Evolutionary conservation across 768 basidiomycete genomes (phyloP), one percentile per base, ranked within the genome.

Genomic region (Neoboletus brunneissimus): DNA sequence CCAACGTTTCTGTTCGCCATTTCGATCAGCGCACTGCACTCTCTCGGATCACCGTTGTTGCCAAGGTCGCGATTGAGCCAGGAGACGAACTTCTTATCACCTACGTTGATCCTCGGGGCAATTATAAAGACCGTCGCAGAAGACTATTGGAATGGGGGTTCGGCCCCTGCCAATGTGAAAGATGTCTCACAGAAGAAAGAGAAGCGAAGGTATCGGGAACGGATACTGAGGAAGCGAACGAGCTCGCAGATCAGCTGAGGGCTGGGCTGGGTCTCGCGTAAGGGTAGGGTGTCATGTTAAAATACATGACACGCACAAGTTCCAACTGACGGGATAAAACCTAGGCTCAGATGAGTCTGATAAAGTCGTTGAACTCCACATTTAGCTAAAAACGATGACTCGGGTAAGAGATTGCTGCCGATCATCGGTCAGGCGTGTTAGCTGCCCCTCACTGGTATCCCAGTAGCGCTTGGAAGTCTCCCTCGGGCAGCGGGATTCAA

Each of bases 1-100:
- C 94, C 0, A 95, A 92, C 69, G 63, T 86, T 47, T 88, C 90
- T 18, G 85, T 89, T 16, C 84, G 88, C 2, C 92, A 92, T 67
- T 72, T 91, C 54, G 86, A 90, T 68, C 80, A 79, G 60, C 83
- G 82, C 48, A 83, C 77, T 2, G 80, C 87, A 2, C 85, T 91
- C 52, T 78, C 86, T 8, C 83, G 90, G 37, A 88, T 96, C 67
- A 85, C 88, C 0, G 67, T 92, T 25, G 69, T 90, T n/a, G 88
- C 93, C 5, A 82, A 79, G 53, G 69, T 75, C 11, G 76, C 80
- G 20, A 87, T 97, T 52, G 75, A 78, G 23, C 69, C 76, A 0
- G 91, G 90, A 1, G 85, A 92, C 54, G 93, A 95, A 70, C 79
- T 94, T 25, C 55, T 82, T 2, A 82, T 92, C 54, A 84, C 87